Evolutionary conservation across 805 yeast species (phyloP).

Genomic region (Sugiyamaella americana): DNA sequence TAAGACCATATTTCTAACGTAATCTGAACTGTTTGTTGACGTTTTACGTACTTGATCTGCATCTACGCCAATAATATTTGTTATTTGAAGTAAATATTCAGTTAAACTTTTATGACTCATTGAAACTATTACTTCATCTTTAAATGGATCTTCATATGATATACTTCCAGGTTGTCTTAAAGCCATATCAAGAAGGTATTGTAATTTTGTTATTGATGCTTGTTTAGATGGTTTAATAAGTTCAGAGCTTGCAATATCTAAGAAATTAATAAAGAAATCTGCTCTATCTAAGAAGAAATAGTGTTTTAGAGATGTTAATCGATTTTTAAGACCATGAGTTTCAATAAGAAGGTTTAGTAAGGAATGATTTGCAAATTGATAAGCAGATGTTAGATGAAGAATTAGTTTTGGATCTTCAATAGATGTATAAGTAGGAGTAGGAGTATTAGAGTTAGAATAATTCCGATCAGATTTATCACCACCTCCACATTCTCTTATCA

Average conservation of each 20-base stretch:
- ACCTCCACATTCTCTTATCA: slow-evolving; percentile 57
- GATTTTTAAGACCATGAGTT: slow-evolving; percentile 49
- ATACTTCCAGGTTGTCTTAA: slow-evolving; percentile 36
- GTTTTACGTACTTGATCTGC: slow-evolving; percentile 19
- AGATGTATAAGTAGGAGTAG: slow-evolving; percentile 28
- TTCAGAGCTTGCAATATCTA: slow-evolving; percentile 47
- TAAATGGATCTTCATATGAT: slow-evolving; percentile 33
- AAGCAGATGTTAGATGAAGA: slow-evolving; percentile 53
- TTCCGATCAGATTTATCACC: slow-evolving; percentile 21
- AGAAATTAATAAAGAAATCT: slow-evolving; percentile 46
- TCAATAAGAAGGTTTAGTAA: slow-evolving; percentile 51
- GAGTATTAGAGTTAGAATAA: neutral
- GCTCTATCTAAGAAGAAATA: slow-evolving; percentile 53
- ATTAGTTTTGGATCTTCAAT: slow-evolving; percentile 43
- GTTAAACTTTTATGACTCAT: slow-evolving; percentile 30
- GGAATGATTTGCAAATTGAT: slow-evolving; percentile 57
- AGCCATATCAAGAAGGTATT: slow-evolving; percentile 34
- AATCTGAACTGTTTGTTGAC: slow-evolving; percentile 6
- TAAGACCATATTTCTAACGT: slow-evolving; percentile 14
- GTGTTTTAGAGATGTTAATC: slow-evolving; percentile 47
- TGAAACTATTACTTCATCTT: slow-evolving; percentile 31
- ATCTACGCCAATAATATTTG: slow-evolving; percentile 32
- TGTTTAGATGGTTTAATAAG: slow-evolving; percentile 37
- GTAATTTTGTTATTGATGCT: slow-evolving; percentile 31
- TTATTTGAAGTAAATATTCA: slow-evolving; percentile 33